Percentiles rank a stretch among this genome's conserved stretches.
Evolutionary conservation across 352 stramenopile species (phyloP).

Genomic region (Globisporangium irregulare): DNA sequence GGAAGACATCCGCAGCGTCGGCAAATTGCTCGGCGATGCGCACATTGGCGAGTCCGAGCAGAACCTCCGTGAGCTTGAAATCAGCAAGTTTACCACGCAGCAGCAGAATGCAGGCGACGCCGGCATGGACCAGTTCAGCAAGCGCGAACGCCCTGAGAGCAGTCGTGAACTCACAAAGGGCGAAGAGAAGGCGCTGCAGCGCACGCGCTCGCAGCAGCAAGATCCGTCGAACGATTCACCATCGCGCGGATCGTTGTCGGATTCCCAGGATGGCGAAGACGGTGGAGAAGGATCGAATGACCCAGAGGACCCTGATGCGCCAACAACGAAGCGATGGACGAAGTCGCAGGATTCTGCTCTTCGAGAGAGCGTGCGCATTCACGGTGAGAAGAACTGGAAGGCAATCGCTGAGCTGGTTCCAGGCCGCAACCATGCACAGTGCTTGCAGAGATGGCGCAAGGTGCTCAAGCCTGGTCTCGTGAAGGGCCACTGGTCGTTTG

Average conservation of each 20-base stretch:
- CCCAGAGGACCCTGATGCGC: conserved; percentile 64
- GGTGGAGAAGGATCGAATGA: conserved; percentile 24
- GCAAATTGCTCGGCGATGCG: conserved; percentile 61
- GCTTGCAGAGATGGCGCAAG: conserved; percentile 88
- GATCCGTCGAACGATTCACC: conserved; percentile 11
- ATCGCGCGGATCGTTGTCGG: conserved; percentile 14
- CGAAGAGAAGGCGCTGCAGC: conserved; percentile 66
- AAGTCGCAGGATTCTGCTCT: conserved; percentile 84
- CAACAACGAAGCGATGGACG: conserved; percentile 85
- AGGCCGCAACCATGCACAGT: conserved; percentile 85
- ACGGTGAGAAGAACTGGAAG: conserved; percentile 90
- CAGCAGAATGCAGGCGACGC: conserved; percentile 30
- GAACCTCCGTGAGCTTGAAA: conserved; percentile 75
- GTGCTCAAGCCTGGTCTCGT: conserved; percentile 94
- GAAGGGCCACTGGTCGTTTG: conserved; percentile 94
- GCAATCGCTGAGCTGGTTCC: conserved; percentile 82
- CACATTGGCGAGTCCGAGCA: conserved; percentile 80
- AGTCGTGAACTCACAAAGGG: conserved; percentile 49
- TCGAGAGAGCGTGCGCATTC: conserved; percentile 75
- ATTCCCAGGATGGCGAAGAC: conserved; percentile 35
- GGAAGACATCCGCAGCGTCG: conserved; percentile 77
- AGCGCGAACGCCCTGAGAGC: conserved; percentile 74
- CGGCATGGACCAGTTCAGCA: conserved; percentile 33
- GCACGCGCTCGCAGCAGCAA: conserved; percentile 45
- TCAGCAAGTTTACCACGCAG: conserved; percentile 51